Evolutionary conservation across 31 red algal species (phyloP).

Genomic region (Asparagopsis taxiformis): DNA sequence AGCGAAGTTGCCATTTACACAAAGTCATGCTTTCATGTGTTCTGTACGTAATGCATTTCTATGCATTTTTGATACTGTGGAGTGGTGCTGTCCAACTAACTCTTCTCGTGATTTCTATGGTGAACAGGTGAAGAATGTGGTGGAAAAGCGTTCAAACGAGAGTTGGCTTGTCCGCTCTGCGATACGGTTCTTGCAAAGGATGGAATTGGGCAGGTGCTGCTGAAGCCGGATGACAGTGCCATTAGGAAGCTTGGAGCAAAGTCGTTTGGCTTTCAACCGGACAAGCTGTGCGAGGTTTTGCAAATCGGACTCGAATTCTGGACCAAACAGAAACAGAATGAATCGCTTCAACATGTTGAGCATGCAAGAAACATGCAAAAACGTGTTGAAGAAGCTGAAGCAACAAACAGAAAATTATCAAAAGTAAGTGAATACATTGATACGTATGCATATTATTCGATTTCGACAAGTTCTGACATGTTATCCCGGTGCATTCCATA

Average conservation of each 20-base stretch:
- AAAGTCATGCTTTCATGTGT: conserved; percentile 53
- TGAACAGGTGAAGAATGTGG: conserved; percentile 45
- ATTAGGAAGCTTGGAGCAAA: conserved; percentile 21
- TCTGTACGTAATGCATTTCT: conserved; percentile 33
- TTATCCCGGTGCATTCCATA: not conserved
- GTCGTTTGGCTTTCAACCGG: conserved; percentile 52
- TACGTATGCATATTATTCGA: not conserved
- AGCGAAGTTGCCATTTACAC: conserved; percentile 46
- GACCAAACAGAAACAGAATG: conserved; percentile 53
- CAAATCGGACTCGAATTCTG: conserved; percentile 54
- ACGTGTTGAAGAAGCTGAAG: conserved; percentile 27
- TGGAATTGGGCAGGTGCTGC: conserved; percentile 34
- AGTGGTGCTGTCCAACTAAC: too few species aligned
- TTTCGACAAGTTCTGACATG: not conserved
- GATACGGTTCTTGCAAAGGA: conserved; percentile 71
- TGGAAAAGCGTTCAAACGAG: conserved; percentile 30
- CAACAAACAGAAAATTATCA: conserved; percentile 22
- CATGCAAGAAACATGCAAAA: conserved; percentile 8
- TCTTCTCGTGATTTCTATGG: too few species aligned
- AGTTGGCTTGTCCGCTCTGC: conserved; percentile 58
- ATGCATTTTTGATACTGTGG: not conserved
- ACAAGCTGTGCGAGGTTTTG: conserved; percentile 44
- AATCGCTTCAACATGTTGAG: conserved; percentile 40
- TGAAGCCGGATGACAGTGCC: conserved; percentile 30
- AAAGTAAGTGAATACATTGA: conserved; percentile 16